Evolutionary conservation across 2,329 filamentous ascomycete species (phyloP).

Genomic region (Colletotrichum coccodes): DNA sequence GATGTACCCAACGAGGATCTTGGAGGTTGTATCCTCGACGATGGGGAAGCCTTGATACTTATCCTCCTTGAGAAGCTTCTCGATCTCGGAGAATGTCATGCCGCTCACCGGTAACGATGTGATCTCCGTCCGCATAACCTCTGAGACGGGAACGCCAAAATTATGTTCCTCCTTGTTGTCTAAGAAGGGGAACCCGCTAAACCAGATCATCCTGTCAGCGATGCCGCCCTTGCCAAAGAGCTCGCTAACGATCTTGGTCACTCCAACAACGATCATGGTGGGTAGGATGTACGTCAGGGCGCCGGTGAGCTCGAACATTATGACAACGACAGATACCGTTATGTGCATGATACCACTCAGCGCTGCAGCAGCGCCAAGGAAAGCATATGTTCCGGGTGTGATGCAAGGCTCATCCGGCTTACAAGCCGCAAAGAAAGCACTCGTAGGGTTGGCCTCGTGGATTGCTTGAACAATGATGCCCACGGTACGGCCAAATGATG

Average conservation of each 20-base stretch:
- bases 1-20: slow-evolving; percentile 88
- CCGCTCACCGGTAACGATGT: slow-evolving; percentile 80
- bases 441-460: slow-evolving; percentile 84
- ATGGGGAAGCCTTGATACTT: slow-evolving; percentile 94
- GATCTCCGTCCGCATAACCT: slow-evolving; percentile 85
- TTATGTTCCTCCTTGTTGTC: slow-evolving; percentile 98
- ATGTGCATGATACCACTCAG: slow-evolving; percentile 98
- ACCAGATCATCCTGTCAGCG: slow-evolving; percentile 98
- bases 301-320: slow-evolving; percentile 99
- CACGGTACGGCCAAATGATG: slow-evolving; percentile 92
- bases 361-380: slow-evolving; percentile 90
- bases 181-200: slow-evolving; percentile 95
- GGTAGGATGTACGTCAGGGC: slow-evolving; percentile 96
- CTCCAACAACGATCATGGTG: slow-evolving; percentile 98
- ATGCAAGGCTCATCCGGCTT: slow-evolving; percentile 94
- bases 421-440: slow-evolving; percentile 88
- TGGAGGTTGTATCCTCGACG: slow-evolving; percentile 77
- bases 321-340: slow-evolving; percentile 95
- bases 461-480: slow-evolving; percentile 93
- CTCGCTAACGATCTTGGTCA: slow-evolving; percentile 93
- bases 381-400: slow-evolving; percentile 96
- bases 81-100: slow-evolving; percentile 79
- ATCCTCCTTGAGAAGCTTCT: slow-evolving; percentile 79
- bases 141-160: slow-evolving; percentile 92
- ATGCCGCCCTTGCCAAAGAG: slow-evolving; percentile 96